A percentile compares a stretch with the other conserved stretches of the same genome.
Conservation (phyloP, 768 basidiomycete species). For the Ephemerocybe angulata region DNA sequence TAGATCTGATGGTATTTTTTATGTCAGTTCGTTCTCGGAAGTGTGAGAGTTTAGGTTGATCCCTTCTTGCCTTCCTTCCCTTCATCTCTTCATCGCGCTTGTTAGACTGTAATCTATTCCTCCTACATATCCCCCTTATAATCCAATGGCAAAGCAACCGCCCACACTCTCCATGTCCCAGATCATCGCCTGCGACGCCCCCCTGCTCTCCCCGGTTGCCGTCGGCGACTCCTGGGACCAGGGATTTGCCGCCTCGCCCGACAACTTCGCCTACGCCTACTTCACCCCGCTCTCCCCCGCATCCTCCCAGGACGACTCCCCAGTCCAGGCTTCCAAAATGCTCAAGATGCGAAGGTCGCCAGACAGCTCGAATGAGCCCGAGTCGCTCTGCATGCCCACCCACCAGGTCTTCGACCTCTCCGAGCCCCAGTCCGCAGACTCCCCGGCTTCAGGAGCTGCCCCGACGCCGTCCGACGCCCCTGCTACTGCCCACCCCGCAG, state of each 20-base stretch:
- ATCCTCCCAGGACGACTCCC: constrained; percentile 44
- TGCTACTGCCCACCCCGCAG: constrained; percentile 33
- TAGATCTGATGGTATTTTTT: background rate
- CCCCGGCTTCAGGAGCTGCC: constrained; percentile 15
- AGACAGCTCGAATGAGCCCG: constrained; percentile 39
- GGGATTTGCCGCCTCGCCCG: constrained; percentile 31
- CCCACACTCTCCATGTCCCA: constrained; percentile 50
- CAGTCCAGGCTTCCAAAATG: constrained; percentile 39
- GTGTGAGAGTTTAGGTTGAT: background rate
- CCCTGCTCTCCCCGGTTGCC: constrained; percentile 49
- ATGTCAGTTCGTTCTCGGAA: background rate
- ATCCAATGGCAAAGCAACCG: constrained; percentile 25
- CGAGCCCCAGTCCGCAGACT: constrained; percentile 26
- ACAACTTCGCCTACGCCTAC: constrained; percentile 48
- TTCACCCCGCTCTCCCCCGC: constrained; percentile 45
- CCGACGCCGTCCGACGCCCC: constrained; percentile 21
- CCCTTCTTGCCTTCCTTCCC: background rate
- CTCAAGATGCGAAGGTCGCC: constrained; percentile 52
- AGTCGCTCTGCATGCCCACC: constrained; percentile 59
- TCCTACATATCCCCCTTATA: constrained; percentile 18
- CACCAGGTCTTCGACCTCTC: constrained; percentile 70
- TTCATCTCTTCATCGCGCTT: background rate
- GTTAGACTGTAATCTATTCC: constrained; percentile 7
- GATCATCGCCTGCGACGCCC: constrained; percentile 54
- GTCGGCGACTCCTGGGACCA: constrained; percentile 48